Percentiles rank a stretch among this genome's conserved stretches.
Conservation (phyloP, 495 filamentous ascomycete species). For the Trichoderma orchidacearum region DNA sequence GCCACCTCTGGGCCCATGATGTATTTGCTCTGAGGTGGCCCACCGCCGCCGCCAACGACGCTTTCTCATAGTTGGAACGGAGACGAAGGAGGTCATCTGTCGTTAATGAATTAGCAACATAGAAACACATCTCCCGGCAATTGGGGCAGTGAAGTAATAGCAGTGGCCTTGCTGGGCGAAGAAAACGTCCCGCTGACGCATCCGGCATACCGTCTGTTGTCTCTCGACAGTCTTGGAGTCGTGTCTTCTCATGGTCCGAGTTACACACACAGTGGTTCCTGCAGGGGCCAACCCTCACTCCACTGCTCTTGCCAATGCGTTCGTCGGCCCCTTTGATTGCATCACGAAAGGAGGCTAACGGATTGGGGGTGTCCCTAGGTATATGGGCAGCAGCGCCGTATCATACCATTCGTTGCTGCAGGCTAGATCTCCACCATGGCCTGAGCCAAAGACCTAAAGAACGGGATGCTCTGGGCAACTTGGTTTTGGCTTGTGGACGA, state of each 20-base stretch:
- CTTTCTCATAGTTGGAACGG: no score
- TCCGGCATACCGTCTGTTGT: background rate
- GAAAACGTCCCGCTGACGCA: background rate
- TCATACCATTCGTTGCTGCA: background rate
- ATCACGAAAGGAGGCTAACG: background rate
- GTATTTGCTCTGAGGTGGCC: no score
- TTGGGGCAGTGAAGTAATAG: no score
- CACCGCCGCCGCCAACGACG: no score
- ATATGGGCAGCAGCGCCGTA: background rate
- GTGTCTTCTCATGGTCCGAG: background rate
- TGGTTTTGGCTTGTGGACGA: no score
- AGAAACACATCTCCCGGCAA: no score
- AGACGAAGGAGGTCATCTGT: no score
- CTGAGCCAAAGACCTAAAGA: background rate
- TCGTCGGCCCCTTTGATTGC: background rate
- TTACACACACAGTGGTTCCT: background rate
- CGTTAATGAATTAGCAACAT: no score
- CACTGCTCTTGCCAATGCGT: background rate
- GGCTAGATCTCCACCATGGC: background rate
- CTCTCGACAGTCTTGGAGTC: no score
- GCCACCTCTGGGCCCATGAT: no score
- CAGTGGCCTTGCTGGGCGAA: no score
- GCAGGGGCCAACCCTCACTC: background rate
- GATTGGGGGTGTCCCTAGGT: background rate
- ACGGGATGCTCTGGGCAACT: background rate